Evolutionary conservation across 169 alveolate genomes (phyloP).

Genomic region (Plasmodium reichenowi): DNA sequence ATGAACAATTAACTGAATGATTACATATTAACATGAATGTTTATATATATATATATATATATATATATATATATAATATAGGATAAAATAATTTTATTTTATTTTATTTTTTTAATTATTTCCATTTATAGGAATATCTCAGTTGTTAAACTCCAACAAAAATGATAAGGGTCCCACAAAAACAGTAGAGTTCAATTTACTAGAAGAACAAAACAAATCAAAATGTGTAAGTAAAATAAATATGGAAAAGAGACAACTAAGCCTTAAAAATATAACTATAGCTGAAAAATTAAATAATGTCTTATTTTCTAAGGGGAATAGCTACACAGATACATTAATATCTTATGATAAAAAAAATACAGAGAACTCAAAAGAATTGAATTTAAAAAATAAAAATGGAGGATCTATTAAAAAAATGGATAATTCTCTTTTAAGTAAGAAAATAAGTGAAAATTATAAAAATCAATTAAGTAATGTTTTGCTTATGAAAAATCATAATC

Average conservation of each 20-base stretch:
- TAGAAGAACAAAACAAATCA: constrained; percentile 3
- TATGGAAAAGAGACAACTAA: neutral
- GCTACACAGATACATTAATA: neutral
- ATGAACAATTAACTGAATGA: neutral
- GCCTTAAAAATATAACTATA: constrained; percentile 35
- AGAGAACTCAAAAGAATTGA: constrained; percentile 1
- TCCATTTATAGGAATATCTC: constrained; percentile 41
- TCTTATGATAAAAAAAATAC: constrained; percentile 11
- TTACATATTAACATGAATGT: neutral
- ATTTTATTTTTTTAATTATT: no score
- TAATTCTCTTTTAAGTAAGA: constrained; percentile 7
- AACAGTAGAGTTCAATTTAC: constrained; percentile 22
- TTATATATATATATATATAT: constrained; percentile 4
- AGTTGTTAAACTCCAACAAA: constrained; percentile 26
- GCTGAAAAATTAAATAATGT: constrained; percentile 31
- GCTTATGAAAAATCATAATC: no score
- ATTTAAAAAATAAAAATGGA: constrained; percentile 20
- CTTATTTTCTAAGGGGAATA: constrained; percentile 26
- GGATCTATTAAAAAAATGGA: neutral
- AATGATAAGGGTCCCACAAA: constrained; percentile 9
- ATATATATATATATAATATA: no score
- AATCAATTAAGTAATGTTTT: no score
- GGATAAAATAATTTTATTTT: constrained; percentile 1
- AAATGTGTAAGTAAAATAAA: neutral
- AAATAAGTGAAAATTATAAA: no score